Evolutionary conservation across 2,329 filamentous ascomycete species (phyloP).

Genomic region (Didymella segeticola): DNA sequence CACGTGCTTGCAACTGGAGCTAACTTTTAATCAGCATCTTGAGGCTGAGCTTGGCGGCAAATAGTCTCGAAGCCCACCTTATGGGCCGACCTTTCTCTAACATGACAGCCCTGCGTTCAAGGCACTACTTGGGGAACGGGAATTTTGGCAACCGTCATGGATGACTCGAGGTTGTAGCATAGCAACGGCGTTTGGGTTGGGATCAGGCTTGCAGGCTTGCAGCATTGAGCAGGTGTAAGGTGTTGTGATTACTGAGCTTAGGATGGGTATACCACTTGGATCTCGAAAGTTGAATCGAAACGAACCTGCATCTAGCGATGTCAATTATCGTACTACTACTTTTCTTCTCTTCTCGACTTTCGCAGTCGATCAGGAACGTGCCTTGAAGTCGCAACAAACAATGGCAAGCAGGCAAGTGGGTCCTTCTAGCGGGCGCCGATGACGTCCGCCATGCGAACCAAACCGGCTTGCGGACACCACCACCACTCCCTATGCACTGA

Average conservation of each 20-base stretch:
- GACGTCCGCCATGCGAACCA: constrained; percentile 17
- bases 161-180: constrained; percentile 1
- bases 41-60: constrained; percentile 42
- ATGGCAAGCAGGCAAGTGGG: constrained; percentile 10
- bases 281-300: neutral
- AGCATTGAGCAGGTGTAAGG: constrained; percentile 24
- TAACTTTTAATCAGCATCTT: constrained; percentile 32
- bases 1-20: neutral
- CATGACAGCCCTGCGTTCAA: too few relatives aligned
- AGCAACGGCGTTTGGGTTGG: constrained; percentile 11
- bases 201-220: constrained; percentile 13
- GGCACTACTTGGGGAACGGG: neutral
- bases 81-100: too few relatives aligned
- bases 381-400: neutral
- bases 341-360: neutral
- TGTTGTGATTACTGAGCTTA: constrained; percentile 6
- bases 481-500: neutral
- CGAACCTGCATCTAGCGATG: neutral
- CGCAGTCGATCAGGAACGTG: neutral
- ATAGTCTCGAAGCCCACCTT: constrained; percentile 4
- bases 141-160: neutral
- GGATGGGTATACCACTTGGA: constrained; percentile 11
- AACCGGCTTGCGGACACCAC: constrained; percentile 14
- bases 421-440: constrained; percentile 15
- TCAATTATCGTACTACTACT: too few relatives aligned